phyloP scores from a whole-genome alignment of 2,329 filamentous ascomycete species.

The Chaetomiaceae sp. region DNA sequence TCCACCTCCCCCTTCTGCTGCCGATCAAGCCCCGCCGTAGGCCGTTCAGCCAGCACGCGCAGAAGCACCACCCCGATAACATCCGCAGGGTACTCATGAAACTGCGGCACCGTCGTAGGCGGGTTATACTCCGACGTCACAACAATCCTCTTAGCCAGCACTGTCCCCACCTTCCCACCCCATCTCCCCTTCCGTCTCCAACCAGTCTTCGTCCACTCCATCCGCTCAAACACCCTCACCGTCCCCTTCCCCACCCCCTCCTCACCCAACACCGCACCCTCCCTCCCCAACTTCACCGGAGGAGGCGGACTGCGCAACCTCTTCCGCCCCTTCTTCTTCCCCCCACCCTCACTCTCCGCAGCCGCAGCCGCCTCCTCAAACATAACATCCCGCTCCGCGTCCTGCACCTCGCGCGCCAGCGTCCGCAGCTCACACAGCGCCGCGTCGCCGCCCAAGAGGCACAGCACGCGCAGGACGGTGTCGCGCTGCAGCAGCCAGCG shows the following conservation, averaged over 20 bases:
- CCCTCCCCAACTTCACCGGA: no score
- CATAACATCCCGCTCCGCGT: background rate
- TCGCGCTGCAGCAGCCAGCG: constrained; percentile 8
- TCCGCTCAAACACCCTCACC: background rate
- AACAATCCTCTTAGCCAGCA: background rate
- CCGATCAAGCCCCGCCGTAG: background rate
- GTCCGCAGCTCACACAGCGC: constrained; percentile 3
- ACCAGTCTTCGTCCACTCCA: background rate
- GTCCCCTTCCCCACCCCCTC: background rate
- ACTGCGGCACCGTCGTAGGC: background rate
- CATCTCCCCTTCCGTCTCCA: background rate
- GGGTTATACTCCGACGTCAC: background rate
- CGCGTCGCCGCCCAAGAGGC: constrained; percentile 7
- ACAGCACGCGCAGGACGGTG: background rate
- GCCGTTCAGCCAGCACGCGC: background rate
- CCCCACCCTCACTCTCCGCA: background rate
- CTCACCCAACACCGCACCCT: no score
- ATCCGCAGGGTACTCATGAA: constrained; percentile 4
- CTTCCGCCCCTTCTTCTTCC: no score
- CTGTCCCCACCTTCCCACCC: background rate
- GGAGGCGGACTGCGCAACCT: background rate
- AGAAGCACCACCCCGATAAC: constrained; percentile 9
- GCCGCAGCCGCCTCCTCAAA: background rate
- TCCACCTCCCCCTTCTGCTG: background rate
- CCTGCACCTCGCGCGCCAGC: background rate